A percentile compares a stretch with the other conserved stretches of the same genome.
Evolutionary conservation across 2,329 filamentous ascomycete genomes (phyloP).

Genomic region (Aquanectria penicillioides): DNA sequence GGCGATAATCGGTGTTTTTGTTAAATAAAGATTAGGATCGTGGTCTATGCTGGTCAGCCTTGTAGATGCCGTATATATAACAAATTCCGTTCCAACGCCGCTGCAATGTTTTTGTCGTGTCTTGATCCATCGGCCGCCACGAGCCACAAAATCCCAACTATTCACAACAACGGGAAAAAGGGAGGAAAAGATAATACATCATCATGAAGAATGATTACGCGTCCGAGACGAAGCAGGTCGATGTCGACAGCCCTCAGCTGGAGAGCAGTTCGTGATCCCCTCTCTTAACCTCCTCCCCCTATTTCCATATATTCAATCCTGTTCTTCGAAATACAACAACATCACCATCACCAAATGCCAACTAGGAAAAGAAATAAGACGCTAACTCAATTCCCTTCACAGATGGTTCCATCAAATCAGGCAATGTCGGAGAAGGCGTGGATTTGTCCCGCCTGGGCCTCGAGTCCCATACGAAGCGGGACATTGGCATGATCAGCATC

Average conservation of each 20-base stretch:
- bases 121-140: not conserved
- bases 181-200: not conserved
- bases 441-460: conserved; percentile 21
- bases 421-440: conserved; percentile 4
- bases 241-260: conserved; percentile 4
- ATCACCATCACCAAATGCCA: not conserved
- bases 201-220: conserved; percentile 17
- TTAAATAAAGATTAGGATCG: not conserved
- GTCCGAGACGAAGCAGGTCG: conserved; percentile 6
- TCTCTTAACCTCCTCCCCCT: not conserved
- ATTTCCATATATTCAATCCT: not conserved
- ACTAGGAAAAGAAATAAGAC: not conserved
- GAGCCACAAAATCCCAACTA: not conserved
- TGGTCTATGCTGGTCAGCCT: not conserved
- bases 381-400: not conserved
- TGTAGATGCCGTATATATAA: conserved; percentile 14
- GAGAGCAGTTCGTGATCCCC: conserved; percentile 15
- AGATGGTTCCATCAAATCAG: conserved; percentile 22
- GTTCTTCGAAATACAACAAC: not conserved
- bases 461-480: conserved; percentile 18
- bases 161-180: not conserved
- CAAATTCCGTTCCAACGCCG: not conserved
- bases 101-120: not conserved
- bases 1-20: not conserved
- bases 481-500: conserved; percentile 23